phyloP scores from a whole-genome alignment of 371 early-diverging fungal genomes.

The Circinella minor region DNA sequence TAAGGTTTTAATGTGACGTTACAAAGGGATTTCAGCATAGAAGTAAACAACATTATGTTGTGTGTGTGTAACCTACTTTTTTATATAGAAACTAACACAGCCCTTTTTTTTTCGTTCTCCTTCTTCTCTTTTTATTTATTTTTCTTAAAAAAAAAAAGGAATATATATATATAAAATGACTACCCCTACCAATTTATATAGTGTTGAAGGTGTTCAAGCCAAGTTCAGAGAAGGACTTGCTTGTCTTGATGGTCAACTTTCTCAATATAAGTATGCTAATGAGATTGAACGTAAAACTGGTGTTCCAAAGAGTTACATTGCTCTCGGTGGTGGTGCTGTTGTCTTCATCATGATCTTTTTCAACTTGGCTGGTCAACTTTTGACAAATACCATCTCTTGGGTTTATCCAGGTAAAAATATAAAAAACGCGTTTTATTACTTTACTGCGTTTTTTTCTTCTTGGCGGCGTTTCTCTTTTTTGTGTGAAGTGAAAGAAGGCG shows the following conservation, averaged over 20 bases:
- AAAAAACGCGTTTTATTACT: constrained; percentile 17
- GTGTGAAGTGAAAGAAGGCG: background rate
- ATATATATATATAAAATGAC: background rate
- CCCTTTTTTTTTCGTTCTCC: background rate
- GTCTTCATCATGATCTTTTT: constrained; percentile 81
- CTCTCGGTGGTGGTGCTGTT: constrained; percentile 61
- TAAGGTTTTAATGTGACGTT: no score
- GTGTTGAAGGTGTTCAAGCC: constrained; percentile 26
- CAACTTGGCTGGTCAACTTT: constrained; percentile 82
- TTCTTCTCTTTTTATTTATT: constrained; percentile 6
- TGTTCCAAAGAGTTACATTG: constrained; percentile 85
- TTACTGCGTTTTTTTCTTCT: constrained; percentile 3
- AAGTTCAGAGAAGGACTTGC: constrained; percentile 28
- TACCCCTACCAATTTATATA: constrained; percentile 20
- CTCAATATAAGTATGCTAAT: constrained; percentile 64
- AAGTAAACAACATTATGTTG: no score
- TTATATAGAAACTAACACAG: background rate
- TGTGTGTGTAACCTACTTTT: background rate
- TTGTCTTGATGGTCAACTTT: constrained; percentile 77
- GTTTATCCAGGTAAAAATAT: constrained; percentile 74
- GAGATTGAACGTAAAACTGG: constrained; percentile 75
- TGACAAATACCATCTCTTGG: constrained; percentile 87
- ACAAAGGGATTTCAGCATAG: no score
- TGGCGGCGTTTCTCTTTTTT: background rate
- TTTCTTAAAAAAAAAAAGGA: background rate